Conservation (phyloP, 179 eudicot genomes). For the Spergularia azorica region DNA sequence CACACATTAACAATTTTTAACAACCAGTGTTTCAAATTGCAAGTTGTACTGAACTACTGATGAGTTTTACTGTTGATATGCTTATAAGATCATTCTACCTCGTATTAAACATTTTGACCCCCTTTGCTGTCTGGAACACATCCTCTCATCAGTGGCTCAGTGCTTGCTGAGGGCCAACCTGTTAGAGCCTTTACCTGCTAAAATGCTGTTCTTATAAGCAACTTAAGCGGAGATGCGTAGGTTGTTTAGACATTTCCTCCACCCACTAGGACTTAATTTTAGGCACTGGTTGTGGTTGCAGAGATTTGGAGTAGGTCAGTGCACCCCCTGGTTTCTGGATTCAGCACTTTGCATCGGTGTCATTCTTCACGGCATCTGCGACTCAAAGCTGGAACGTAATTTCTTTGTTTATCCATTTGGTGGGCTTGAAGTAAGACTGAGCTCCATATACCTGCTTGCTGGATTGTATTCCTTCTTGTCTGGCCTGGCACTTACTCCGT, state of each 20-base stretch:
- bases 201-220: not conserved
- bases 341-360: constrained; percentile 69
- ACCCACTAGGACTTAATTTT: not conserved
- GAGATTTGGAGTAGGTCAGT: constrained; percentile 63
- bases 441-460: constrained; percentile 74
- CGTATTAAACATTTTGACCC: not conserved
- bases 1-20: too few relatives aligned
- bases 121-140: not conserved
- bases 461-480: constrained; percentile 70
- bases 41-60: not conserved
- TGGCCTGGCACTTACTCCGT: constrained; percentile 79
- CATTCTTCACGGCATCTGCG: constrained; percentile 82
- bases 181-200: not conserved
- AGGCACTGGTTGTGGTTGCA: constrained; percentile 46
- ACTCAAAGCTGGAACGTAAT: constrained; percentile 74
- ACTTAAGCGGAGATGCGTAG: not conserved
- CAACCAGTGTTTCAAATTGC: not conserved
- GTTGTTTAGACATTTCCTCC: not conserved
- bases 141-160: not conserved
- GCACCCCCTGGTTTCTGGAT: constrained; percentile 74
- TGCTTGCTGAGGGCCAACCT: not conserved
- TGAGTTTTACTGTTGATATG: not conserved
- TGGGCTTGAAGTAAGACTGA: constrained; percentile 60
- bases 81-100: not conserved
- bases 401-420: constrained; percentile 59